A percentile compares a stretch with the other conserved stretches of the same genome.
Conservation (phyloP, 306 rosid genomes). For the Cajanus cajan region DNA sequence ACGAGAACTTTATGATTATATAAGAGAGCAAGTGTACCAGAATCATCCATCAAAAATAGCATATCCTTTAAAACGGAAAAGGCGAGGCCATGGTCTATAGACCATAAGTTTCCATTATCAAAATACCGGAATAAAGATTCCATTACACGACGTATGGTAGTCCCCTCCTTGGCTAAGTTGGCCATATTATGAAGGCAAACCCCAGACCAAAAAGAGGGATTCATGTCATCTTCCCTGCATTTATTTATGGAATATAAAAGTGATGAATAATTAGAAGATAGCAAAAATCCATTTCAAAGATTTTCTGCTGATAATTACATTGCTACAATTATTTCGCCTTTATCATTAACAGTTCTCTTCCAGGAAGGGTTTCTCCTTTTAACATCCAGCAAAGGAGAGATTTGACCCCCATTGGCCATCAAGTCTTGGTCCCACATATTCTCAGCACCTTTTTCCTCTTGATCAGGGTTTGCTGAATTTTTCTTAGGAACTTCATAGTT, state of each 20-base stretch:
- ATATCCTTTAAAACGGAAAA: slow-evolving; percentile 72
- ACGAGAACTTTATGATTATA: slow-evolving; percentile 18
- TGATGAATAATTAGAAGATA: slow-evolving; percentile 21
- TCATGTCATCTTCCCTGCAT: slow-evolving; percentile 76
- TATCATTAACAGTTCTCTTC: slow-evolving; percentile 55
- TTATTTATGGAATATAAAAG: slow-evolving; percentile 30
- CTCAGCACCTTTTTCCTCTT: slow-evolving; percentile 43
- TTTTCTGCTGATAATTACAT: slow-evolving; percentile 47
- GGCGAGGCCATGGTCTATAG: slow-evolving; percentile 70
- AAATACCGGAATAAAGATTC: slow-evolving; percentile 88
- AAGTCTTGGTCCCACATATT: slow-evolving; percentile 60
- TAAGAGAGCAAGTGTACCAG: slow-evolving; percentile 51
- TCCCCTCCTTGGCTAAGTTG: slow-evolving; percentile 85
- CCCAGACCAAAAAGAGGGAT: slow-evolving; percentile 85
- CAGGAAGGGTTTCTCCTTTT: slow-evolving; percentile 55
- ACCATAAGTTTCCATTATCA: slow-evolving; percentile 73
- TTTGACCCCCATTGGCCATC: slow-evolving; percentile 45
- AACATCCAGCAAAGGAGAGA: slow-evolving; percentile 52
- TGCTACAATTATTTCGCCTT: slow-evolving; percentile 61
- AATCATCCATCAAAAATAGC: slow-evolving; percentile 71
- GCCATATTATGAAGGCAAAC: slow-evolving; percentile 93
- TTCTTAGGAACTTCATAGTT: slow-evolving; percentile 59
- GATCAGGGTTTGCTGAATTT: slow-evolving; percentile 27
- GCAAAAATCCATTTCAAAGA: slow-evolving; percentile 8
- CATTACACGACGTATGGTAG: slow-evolving; percentile 84